Evolutionary conservation across 129 eudicot genomes (phyloP), one percentile per base, ranked within the genome.

Genomic region (Centrapalus pauciflorus): DNA sequence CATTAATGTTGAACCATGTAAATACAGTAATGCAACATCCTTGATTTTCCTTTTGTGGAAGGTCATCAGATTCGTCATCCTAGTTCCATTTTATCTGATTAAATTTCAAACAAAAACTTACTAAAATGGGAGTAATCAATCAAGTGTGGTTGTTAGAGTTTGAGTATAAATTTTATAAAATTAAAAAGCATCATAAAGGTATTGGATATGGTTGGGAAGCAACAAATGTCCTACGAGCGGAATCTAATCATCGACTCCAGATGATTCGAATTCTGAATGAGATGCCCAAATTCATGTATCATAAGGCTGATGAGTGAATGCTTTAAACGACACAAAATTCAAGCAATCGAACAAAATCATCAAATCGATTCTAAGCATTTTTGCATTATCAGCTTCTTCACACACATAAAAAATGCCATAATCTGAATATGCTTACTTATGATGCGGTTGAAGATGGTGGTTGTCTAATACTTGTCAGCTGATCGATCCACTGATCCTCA

Each of bases 401-500:
- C 12, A 21, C 28, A 28, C 28, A 68, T 54, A 12, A 68, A 9
- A 16, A 3, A n/a, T 55, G 28, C 37, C 40, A 54, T 25, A 7
- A 21, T 23, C 9, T 4, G 13, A 11, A 7, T 40, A 68, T 33
- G 38, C 66, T 55, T 56, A 70, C 75, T 59, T 58, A 56, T 27
- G 57, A 60, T 61, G 71, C 4, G 54, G 71, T 46, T 26, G 82
- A 43, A 14, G 79, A 17, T 3, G 83, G 59, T 0, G 91, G 71
- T 10, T 37, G 78, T 29, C 95, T 78, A 40, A 84, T 29, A 41
- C 77, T 70, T 13, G 80, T 70, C 27, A 92, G 75, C 63, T 71
- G 90, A 71, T 76, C 70, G 20, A 83, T 73, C 98, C 88, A 88
- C 68, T 75, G 76, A 46, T 92, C 91, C 45, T 85, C 96, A 1